Base-by-base conservation (phyloP, 345 rosid species). In the Boechera retrofracta region DNA sequence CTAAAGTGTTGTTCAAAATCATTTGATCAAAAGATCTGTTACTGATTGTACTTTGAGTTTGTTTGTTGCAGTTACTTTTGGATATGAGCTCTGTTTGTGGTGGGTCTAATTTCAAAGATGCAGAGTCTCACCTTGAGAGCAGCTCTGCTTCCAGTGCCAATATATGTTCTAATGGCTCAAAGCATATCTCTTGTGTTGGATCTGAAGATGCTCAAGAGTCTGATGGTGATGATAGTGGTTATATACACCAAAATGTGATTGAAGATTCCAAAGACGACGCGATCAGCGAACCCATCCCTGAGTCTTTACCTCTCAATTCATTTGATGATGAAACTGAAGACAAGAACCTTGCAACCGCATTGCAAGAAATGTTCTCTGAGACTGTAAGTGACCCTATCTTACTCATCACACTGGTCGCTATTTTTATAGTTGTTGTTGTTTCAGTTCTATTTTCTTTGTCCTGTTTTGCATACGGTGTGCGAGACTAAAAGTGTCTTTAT, bases 191-290 rank as follows among this genome's bases (percentile, higher is more conserved):
- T 29, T 51, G 29, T 79, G 1, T 35, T 10, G 79, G 79, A 67
- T 74, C 76, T 75, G 79, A 84, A 39, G 81, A 77, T 77, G 74
- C 73, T 54, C 81, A 56, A 41, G 89, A 74, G 64, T 84, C 82
- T 72, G 88, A 81, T 48, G 78, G 77, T 18, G 85, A 83, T 49
- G 78, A 67, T 74, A 65, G 66, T 36, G 82, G 76, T 60, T 79
- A 73, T 69, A 72, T 56, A 64, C 83, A 71, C 47, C 86, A 83
- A 67, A 71, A 54, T 55, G 39, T 41, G 67, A 77, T 70, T 55
- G 81, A 81, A 59, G 81, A 71, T 52, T 75, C 77, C 49, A 18
- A 53, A 54, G 69, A 54, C n/a, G 76, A 73, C 42, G 41, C 68
- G 38, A 16, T 74, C 52, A 65, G 41, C 54, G 15, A 81, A 61